phyloP scores from a whole-genome alignment of 2,329 filamentous ascomycete species.

The Graphium sp. region DNA sequence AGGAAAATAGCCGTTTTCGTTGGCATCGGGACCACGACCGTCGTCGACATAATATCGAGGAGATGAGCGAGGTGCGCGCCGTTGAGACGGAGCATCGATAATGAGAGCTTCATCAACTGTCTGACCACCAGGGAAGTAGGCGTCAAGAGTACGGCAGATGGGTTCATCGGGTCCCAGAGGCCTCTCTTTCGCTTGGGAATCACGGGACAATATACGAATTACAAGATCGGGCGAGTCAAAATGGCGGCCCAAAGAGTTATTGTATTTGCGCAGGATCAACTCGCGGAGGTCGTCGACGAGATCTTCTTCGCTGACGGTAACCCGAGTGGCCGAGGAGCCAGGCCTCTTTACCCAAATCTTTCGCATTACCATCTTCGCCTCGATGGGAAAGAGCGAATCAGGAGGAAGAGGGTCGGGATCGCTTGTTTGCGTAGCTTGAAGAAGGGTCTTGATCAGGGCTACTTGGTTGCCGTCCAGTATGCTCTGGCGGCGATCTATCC shows the following conservation, averaged over 20 bases:
- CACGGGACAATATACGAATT: constrained; percentile 60
- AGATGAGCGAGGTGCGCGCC: constrained; percentile 68
- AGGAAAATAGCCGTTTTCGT: constrained; percentile 6
- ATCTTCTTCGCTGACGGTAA: constrained; percentile 74
- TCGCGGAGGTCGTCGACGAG: constrained; percentile 91
- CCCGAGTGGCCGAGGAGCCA: constrained; percentile 69
- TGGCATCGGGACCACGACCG: constrained; percentile 15
- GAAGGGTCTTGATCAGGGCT: constrained; percentile 32
- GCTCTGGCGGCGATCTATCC: no score
- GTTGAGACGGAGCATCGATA: constrained; percentile 67
- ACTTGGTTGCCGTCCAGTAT: constrained; percentile 22
- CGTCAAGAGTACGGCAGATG: constrained; percentile 61
- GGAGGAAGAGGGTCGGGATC: constrained; percentile 16
- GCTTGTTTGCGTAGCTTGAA: constrained; percentile 23
- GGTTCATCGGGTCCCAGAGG: constrained; percentile 72
- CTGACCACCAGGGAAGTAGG: constrained; percentile 76
- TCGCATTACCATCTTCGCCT: constrained; percentile 41
- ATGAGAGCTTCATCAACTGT: constrained; percentile 75
- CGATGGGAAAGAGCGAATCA: constrained; percentile 19
- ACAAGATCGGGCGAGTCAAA: constrained; percentile 86
- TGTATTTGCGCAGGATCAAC: constrained; percentile 82
- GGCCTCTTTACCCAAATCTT: constrained; percentile 94
- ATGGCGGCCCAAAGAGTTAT: constrained; percentile 73
- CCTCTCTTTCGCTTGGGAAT: constrained; percentile 43
- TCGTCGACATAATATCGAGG: no score